phyloP scores from a whole-genome alignment of 2,329 filamentous ascomycete species.

The Verticillium nonalfalfae region DNA sequence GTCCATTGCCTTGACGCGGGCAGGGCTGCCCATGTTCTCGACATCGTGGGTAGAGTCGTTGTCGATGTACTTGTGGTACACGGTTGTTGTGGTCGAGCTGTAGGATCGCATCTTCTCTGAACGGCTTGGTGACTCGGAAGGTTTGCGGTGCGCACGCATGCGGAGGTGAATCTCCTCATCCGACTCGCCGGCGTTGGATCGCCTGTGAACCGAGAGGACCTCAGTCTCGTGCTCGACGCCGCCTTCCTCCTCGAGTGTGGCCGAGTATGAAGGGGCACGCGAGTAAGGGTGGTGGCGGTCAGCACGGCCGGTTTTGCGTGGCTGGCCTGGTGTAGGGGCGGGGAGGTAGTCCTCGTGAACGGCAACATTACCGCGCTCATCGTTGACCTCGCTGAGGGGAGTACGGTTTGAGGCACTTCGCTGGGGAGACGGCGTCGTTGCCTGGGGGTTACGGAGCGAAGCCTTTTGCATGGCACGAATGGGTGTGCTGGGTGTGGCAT shows the following conservation, averaged over 20 bases:
- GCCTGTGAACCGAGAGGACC: slow-evolving; percentile 52
- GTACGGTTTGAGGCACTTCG: slow-evolving; percentile 68
- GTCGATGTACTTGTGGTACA: slow-evolving; percentile 52
- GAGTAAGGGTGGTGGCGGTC: slow-evolving; percentile 72
- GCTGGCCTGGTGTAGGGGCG: slow-evolving; percentile 91
- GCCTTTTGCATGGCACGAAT: slow-evolving; percentile 56
- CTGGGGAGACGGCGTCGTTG: slow-evolving; percentile 80
- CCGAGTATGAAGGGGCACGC: slow-evolving; percentile 42
- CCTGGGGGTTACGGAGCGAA: slow-evolving; percentile 54
- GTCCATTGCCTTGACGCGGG: slow-evolving; percentile 53
- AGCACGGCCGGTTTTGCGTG: slow-evolving; percentile 76
- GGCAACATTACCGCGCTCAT: slow-evolving; percentile 62
- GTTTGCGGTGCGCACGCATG: slow-evolving; percentile 60
- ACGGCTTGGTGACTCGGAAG: slow-evolving; percentile 53
- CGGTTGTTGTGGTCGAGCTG: slow-evolving; percentile 70
- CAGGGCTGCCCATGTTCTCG: slow-evolving; percentile 53
- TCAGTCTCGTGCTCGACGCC: slow-evolving; percentile 52
- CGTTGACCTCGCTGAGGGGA: slow-evolving; percentile 89
- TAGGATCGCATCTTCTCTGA: slow-evolving; percentile 62
- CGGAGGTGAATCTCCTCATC: slow-evolving; percentile 81
- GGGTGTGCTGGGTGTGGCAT: slow-evolving; percentile 50
- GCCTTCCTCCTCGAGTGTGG: slow-evolving; percentile 38
- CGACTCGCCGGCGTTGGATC: slow-evolving; percentile 59
- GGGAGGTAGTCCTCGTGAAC: slow-evolving; percentile 88
- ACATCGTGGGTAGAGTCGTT: slow-evolving; percentile 64